A percentile compares a stretch with the other conserved stretches of the same genome.
Conservation (phyloP, 495 filamentous ascomycete species). For the Xylaria flabelliformis region DNA sequence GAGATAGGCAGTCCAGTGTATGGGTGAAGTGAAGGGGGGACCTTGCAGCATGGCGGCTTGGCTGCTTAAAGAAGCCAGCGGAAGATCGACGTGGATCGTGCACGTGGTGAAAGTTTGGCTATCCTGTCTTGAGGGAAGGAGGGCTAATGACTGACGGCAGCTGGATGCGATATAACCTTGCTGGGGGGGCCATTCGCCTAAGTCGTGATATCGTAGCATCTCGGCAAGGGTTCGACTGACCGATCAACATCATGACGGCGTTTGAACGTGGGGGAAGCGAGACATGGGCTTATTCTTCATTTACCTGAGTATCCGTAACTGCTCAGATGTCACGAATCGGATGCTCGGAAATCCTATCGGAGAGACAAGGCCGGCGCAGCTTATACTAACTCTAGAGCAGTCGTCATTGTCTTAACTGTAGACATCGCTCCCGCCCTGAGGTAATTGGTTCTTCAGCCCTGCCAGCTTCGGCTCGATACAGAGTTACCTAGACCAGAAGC, state of each 20-base stretch:
- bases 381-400: neutral
- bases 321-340: neutral
- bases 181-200: constrained; percentile 10
- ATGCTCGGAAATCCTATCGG: neutral
- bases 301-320: constrained; percentile 4
- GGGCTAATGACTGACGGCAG: constrained; percentile 1
- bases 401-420: neutral
- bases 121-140: constrained; percentile 6
- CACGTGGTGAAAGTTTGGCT: neutral
- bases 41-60: constrained; percentile 27
- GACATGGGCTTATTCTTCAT: constrained; percentile 18
- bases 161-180: constrained; percentile 9
- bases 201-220: constrained; percentile 7
- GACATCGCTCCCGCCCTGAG: too few species aligned
- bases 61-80: constrained; percentile 8
- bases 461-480: constrained; percentile 2
- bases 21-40: constrained; percentile 2
- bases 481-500: neutral
- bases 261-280: constrained; percentile 7
- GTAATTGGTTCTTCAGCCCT: constrained; percentile 9
- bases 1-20: neutral
- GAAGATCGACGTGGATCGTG: constrained; percentile 2
- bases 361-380: constrained; percentile 14
- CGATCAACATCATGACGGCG: constrained; percentile 5
- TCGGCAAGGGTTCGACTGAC: constrained; percentile 10